These are phyloP conservation scores for Hylodesmum podocarpum DNA, from an alignment of 306 rosid species.

Conservation along the genomic window DNA sequence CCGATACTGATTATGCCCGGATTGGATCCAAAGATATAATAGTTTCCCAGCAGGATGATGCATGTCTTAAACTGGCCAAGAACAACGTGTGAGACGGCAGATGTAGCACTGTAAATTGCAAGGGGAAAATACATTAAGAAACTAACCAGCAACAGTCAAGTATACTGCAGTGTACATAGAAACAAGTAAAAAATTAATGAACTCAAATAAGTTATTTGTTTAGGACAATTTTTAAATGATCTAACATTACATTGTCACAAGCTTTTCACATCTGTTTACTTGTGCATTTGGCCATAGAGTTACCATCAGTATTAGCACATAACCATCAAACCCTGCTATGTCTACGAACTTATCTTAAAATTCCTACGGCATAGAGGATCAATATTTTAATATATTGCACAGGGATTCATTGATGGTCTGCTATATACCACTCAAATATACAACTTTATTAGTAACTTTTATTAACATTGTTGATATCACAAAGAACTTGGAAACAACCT, in stretches of 20 bases:
- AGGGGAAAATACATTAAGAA: background rate
- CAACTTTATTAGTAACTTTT: background rate
- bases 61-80: slow-evolving; percentile 94
- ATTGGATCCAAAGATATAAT: slow-evolving; percentile 66
- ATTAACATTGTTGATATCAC: background rate
- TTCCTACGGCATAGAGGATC: background rate
- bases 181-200: background rate
- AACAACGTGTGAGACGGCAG: slow-evolving; percentile 80
- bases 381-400: background rate
- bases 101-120: slow-evolving; percentile 69
- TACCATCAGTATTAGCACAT: background rate
- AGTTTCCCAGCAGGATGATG: slow-evolving; percentile 75
- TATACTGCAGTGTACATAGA: background rate
- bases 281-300: background rate
- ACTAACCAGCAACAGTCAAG: background rate
- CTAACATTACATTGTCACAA: background rate
- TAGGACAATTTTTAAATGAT: background rate
- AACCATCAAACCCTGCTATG: background rate
- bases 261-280: background rate
- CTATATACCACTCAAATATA: background rate
- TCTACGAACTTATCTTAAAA: background rate
- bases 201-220: background rate
- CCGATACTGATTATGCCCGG: slow-evolving; percentile 74
- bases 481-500: background rate
- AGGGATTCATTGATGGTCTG: background rate